Base-by-base conservation (phyloP, 768 basidiomycete species). In the Russula brevipes region DNA sequence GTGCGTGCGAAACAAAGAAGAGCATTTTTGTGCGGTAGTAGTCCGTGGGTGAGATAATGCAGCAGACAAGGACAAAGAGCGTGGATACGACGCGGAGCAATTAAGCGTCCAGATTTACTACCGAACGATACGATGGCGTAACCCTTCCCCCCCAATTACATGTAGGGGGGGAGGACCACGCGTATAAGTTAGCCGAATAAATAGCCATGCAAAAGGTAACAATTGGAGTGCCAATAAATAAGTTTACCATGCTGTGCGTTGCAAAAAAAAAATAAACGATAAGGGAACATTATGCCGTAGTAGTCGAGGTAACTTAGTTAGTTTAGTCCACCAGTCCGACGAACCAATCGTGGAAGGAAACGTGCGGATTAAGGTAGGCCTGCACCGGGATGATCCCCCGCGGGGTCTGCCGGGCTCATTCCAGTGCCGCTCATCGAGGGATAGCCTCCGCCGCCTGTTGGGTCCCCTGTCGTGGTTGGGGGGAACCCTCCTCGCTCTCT, bases 401-500 rank as follows among this genome's bases (percentile, higher is more conserved):
- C 59, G 63, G 63, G 42, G 19, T 45, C 31, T 54, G 17, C 39
- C 57, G n/a, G 53, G 4, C 52, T 49, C 39, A 38, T 10, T 17
- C 63, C 19, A 45, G 12, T 24, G 17, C 35, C 60, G 17, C 35
- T 64, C 59, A 64, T 36, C 58, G 59, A 46, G 59, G 30, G 4
- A 46, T 24, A 24, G 24, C 24, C 24, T 24, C 24, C 24, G 24
- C 24, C 24, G 24, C 24, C 24, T 11, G 38, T 36, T 45, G 11
- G 2, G 17, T 14, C 10, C 42, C 52, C 41, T 24, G 24, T 24
- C 24, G 54, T 4, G 60, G 65, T 14, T 55, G 65, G 11, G 65
- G 67, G 17, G 67, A 67, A n/a, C 49, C 65, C 12, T 64, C 67
- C 39, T 66, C 67, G 49, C 65, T 55, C 41, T 54, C 65, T 55